phyloP scores from a whole-genome alignment of 176 grass and related monocot genomes.

The Avena atlantica region DNA sequence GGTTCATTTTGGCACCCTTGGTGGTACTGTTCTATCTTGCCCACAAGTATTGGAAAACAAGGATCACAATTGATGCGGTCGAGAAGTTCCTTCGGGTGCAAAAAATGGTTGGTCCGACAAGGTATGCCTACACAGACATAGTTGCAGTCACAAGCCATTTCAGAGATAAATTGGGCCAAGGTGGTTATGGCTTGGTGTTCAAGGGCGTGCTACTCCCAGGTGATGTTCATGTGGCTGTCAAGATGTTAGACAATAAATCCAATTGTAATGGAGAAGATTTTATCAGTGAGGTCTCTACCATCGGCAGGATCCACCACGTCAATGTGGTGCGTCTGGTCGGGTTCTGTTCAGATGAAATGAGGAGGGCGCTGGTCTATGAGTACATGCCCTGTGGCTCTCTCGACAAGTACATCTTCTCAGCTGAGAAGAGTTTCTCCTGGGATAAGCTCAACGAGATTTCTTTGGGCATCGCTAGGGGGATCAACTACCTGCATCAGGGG shows the following conservation, averaged over 20 bases:
- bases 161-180: background rate
- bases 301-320: background rate
- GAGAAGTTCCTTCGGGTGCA: slow-evolving; percentile 59
- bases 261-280: background rate
- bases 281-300: slow-evolving; percentile 8
- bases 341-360: background rate
- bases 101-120: slow-evolving; percentile 27
- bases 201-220: background rate
- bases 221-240: background rate
- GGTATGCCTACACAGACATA: slow-evolving; percentile 61
- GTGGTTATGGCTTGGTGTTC: background rate
- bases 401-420: slow-evolving; percentile 26
- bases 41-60: slow-evolving; percentile 53
- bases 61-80: slow-evolving; percentile 35
- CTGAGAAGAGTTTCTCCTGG: background rate
- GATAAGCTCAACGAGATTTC: background rate
- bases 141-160: slow-evolving; percentile 55
- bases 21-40: background rate
- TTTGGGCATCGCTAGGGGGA: background rate
- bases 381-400: background rate
- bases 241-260: background rate
- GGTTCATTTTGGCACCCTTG: too few relatives aligned
- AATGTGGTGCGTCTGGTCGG: background rate
- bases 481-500: background rate
- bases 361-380: background rate